phyloP scores from a whole-genome alignment of 768 basidiomycete genomes.

The Tylopilus sp. region DNA sequence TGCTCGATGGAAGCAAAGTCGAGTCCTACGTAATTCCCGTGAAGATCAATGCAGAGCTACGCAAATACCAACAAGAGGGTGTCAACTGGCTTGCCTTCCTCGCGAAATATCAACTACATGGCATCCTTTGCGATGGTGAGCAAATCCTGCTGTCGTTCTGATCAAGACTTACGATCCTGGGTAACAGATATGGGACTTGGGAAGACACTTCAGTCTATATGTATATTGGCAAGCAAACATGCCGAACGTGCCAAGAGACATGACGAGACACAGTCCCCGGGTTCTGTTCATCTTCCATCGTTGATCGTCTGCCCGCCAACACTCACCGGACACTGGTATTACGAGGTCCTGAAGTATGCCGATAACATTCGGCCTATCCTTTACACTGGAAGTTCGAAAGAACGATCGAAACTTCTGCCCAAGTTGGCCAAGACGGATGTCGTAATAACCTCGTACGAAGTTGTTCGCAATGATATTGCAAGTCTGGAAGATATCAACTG shows the following conservation, averaged over 20 bases:
- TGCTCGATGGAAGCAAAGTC: conserved; percentile 93
- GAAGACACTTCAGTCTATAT: conserved; percentile 96
- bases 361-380: conserved; percentile 80
- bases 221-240: conserved; percentile 93
- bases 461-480: conserved; percentile 89
- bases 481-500: conserved; percentile 73
- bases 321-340: conserved; percentile 98
- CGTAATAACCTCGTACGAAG: conserved; percentile 97
- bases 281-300: conserved; percentile 85
- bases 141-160: conserved; percentile 14
- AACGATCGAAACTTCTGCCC: conserved; percentile 65
- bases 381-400: conserved; percentile 85
- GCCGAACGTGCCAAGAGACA: conserved; percentile 74
- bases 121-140: conserved; percentile 93
- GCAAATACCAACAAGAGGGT: conserved; percentile 97
- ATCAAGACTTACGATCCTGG: background rate
- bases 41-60: conserved; percentile 86
- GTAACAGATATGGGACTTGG: conserved; percentile 94
- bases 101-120: conserved; percentile 96
- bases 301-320: conserved; percentile 97
- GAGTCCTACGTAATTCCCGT: conserved; percentile 87
- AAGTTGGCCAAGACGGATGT: conserved; percentile 74
- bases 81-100: conserved; percentile 99
- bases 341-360: conserved; percentile 92
- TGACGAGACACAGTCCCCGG: conserved; percentile 63